phyloP scores from a whole-genome alignment of 2,329 filamentous ascomycete genomes.

The Botrytis byssoidea region DNA sequence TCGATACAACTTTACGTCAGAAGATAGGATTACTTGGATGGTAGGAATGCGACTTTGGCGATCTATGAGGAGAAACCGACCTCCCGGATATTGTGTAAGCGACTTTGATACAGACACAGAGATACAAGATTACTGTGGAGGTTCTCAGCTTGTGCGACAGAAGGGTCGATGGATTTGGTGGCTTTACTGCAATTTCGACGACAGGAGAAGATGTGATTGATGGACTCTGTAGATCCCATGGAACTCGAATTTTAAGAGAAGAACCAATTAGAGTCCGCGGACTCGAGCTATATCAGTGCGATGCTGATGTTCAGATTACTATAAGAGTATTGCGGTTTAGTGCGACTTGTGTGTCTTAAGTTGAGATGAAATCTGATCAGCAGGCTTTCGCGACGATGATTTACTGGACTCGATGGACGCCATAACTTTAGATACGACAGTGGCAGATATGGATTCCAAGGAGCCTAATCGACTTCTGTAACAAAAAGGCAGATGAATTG shows the following conservation, averaged over 20 bases:
- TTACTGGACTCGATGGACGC: background rate
- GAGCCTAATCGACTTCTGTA: no score
- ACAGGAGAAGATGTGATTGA: background rate
- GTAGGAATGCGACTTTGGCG: background rate
- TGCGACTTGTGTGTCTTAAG: background rate
- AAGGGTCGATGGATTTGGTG: background rate
- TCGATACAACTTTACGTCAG: background rate
- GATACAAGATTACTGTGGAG: background rate
- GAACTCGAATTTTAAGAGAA: background rate
- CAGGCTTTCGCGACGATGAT: background rate
- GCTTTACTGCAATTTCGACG: background rate
- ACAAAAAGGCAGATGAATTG: background rate
- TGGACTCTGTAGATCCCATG: background rate
- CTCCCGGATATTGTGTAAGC: no score
- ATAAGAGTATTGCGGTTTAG: background rate
- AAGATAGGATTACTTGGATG: background rate
- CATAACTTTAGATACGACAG: background rate
- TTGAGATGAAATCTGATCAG: background rate
- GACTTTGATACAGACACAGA: no score
- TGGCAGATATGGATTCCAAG: background rate
- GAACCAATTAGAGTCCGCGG: background rate
- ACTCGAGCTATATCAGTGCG: background rate
- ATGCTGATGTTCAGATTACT: background rate
- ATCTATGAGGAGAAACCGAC: background rate
- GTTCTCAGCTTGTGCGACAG: no score